A percentile compares a stretch with the other conserved stretches of the same genome.
Conservation (phyloP, 164 flowering plant species). For the Berberis thunbergii region DNA sequence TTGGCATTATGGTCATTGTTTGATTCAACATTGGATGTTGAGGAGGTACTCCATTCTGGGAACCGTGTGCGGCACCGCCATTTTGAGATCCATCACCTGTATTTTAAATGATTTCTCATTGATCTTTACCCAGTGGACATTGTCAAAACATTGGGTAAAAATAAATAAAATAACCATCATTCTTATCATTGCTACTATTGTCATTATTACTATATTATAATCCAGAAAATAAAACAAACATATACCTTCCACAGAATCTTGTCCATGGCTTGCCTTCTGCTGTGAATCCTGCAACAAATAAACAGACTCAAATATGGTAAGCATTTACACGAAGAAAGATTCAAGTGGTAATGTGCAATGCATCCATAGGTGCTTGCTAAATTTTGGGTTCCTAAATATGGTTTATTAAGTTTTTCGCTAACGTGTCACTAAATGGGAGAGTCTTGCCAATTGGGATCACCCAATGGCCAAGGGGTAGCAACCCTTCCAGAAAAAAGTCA, state of each 20-base stretch:
- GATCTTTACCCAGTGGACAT: background rate
- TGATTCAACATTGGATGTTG: slow-evolving; percentile 44
- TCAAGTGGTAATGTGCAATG: background rate
- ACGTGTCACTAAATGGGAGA: too few relatives aligned
- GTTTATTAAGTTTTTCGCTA: too few relatives aligned
- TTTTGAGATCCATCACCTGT: slow-evolving; percentile 67
- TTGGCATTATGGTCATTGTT: slow-evolving; percentile 43
- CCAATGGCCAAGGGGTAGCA: too few relatives aligned
- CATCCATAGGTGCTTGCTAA: too few relatives aligned
- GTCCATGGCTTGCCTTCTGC: slow-evolving; percentile 43
- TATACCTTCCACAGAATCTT: slow-evolving; percentile 61
- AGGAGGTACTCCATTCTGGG: slow-evolving; percentile 35
- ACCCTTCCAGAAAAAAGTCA: too few relatives aligned
- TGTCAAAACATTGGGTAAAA: background rate
- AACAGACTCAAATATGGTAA: background rate
- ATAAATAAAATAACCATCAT: background rate
- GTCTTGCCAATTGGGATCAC: too few relatives aligned
- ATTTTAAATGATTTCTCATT: slow-evolving; percentile 8
- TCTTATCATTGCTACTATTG: background rate
- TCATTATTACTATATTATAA: background rate
- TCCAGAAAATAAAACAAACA: background rate
- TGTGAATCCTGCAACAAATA: slow-evolving; percentile 59
- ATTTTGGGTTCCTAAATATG: too few relatives aligned
- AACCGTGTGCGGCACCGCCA: slow-evolving; percentile 34
- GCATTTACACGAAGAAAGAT: background rate